Conservation (phyloP, 345 rosid genomes). For the Corchorus capsularis region DNA sequence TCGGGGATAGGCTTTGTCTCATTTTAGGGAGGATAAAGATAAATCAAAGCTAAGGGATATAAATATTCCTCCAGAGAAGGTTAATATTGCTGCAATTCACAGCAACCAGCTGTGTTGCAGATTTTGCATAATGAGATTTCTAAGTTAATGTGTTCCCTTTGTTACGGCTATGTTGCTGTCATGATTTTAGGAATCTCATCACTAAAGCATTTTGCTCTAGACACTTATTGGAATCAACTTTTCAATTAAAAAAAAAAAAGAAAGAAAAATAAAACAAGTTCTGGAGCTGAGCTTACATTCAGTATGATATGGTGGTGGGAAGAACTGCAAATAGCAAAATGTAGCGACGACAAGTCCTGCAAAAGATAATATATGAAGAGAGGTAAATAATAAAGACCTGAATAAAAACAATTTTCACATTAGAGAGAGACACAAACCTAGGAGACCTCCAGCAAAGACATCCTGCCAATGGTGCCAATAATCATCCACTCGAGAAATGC, state of each 20-base stretch:
- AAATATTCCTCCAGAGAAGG: not conserved
- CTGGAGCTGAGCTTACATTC: slow-evolving; percentile 38
- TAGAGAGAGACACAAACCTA: slow-evolving; percentile 44
- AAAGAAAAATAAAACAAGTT: no score
- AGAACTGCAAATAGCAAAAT: slow-evolving; percentile 77
- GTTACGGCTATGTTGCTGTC: not conserved
- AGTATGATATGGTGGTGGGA: slow-evolving; percentile 64
- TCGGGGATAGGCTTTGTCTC: not conserved
- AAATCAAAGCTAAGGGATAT: not conserved
- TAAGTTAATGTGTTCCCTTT: not conserved
- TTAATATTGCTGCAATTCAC: not conserved
- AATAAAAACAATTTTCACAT: slow-evolving; percentile 14
- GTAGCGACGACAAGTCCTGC: slow-evolving; percentile 60
- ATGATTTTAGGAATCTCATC: not conserved
- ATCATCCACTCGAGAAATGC: slow-evolving; percentile 80
- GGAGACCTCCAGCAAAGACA: slow-evolving; percentile 75
- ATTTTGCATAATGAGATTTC: not conserved
- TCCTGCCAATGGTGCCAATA: slow-evolving; percentile 94
- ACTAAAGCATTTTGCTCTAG: not conserved
- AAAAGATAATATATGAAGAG: slow-evolving; percentile 9
- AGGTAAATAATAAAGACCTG: slow-evolving; percentile 4
- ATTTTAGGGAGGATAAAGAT: not conserved
- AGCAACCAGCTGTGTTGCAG: not conserved
- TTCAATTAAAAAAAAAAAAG: not conserved
- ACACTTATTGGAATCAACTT: not conserved